Percentiles rank a stretch among this genome's conserved stretches.
Conservation (phyloP, 2,329 filamentous ascomycete genomes). For the Lecanosticta acicola region DNA sequence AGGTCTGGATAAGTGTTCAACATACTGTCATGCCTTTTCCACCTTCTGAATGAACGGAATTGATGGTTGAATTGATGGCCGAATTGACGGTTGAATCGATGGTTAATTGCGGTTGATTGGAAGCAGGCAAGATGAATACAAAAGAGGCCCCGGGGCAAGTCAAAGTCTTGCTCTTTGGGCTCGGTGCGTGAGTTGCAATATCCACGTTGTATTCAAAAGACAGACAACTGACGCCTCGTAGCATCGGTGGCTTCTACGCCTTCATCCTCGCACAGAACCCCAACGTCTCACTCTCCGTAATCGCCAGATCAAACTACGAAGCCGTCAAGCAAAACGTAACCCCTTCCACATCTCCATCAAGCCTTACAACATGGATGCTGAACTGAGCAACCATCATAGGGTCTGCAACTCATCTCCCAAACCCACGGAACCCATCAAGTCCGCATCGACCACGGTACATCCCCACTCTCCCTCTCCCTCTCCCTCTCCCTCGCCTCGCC, state of each 20-base stretch:
- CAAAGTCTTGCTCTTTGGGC: constrained; percentile 48
- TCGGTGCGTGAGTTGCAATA: constrained; percentile 46
- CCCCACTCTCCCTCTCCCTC: neutral
- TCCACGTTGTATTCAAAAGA: neutral
- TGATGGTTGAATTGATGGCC: no score
- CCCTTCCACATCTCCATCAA: no score
- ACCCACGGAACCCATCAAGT: constrained; percentile 39
- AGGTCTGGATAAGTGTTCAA: no score
- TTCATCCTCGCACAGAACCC: constrained; percentile 46
- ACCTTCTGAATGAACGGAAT: no score
- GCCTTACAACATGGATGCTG: no score
- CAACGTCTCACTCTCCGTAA: constrained; percentile 39
- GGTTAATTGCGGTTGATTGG: no score
- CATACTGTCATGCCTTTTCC: neutral
- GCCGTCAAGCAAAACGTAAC: constrained; percentile 39
- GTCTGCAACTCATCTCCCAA: constrained; percentile 39
- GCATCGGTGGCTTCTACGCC: constrained; percentile 55
- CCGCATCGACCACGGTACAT: constrained; percentile 21
- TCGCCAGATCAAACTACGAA: constrained; percentile 44
- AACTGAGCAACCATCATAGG: constrained; percentile 24
- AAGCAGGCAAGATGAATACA: neutral
- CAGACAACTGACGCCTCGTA: constrained; percentile 22
- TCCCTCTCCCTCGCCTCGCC: no score
- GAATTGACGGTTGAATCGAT: no score
- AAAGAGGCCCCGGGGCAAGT: constrained; percentile 3